A percentile compares a stretch with the other conserved stretches of the same genome.
Evolutionary conservation across 1,284 basidiomycete genomes (phyloP).

Genomic region (Microbotryum violaceum): DNA sequence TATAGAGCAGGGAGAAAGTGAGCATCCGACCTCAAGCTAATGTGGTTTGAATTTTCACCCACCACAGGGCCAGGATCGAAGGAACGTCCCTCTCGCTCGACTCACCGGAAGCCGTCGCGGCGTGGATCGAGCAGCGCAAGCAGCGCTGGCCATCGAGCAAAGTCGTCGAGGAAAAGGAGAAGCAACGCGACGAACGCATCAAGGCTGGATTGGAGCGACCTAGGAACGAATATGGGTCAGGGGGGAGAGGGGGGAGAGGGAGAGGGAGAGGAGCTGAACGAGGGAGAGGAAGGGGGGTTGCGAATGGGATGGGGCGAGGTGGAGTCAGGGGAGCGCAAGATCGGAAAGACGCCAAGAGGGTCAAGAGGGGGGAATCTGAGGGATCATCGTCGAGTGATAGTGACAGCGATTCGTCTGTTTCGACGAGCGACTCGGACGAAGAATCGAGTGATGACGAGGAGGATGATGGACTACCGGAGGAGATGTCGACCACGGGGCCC

Average conservation of each 20-base stretch:
- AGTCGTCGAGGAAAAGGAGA: conserved; percentile 65
- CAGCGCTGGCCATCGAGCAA: conserved; percentile 67
- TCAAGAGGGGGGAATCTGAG: background rate
- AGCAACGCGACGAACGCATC: conserved; percentile 63
- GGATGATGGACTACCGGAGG: conserved; percentile 14
- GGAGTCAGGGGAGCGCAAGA: background rate
- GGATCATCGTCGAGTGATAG: background rate
- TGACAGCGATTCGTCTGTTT: background rate
- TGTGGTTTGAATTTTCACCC: background rate
- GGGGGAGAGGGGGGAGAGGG: conserved; percentile 18
- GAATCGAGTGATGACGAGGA: conserved; percentile 6
- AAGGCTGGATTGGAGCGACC: conserved; percentile 49
- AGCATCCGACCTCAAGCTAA: too few relatives aligned
- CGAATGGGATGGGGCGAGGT: conserved; percentile 9
- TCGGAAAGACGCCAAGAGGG: background rate
- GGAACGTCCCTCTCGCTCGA: conserved; percentile 70
- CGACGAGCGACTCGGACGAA: background rate
- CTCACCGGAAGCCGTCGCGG: conserved; percentile 68
- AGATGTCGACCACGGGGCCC: background rate
- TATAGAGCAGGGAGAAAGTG: background rate
- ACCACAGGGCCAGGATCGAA: conserved; percentile 50
- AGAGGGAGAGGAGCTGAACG: conserved; percentile 34
- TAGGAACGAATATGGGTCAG: conserved; percentile 37
- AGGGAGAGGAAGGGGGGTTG: conserved; percentile 6
- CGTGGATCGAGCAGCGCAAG: conserved; percentile 80